Percentiles rank a stretch among this genome's conserved stretches.
These are phyloP conservation scores for Nakazawaea populi DNA, from an alignment of 805 yeast genomes.

Conservation along the genomic window DNA sequence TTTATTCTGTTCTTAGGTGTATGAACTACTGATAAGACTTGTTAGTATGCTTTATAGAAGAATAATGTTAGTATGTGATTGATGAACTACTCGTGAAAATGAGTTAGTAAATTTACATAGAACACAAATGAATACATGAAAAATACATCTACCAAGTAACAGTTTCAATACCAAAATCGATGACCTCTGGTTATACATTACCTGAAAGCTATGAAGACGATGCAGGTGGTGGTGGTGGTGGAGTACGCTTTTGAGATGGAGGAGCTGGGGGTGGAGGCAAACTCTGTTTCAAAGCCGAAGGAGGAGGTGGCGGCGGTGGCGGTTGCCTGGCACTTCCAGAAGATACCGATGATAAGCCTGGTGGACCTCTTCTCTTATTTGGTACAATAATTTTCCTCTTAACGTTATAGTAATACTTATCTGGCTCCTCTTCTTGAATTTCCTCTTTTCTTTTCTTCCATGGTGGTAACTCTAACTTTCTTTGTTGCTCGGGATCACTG, in stretches of 20 bases:
- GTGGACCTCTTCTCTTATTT: slow-evolving; percentile 14
- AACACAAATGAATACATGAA: neutral
- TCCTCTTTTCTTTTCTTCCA: slow-evolving; percentile 12
- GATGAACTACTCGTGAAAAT: too few species aligned
- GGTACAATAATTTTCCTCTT: neutral
- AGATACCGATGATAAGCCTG: slow-evolving; percentile 13
- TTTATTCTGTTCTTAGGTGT: too few species aligned
- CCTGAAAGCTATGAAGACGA: slow-evolving; percentile 9
- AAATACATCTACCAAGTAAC: neutral
- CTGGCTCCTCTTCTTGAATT: neutral
- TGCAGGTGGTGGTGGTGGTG: slow-evolving; percentile 23
- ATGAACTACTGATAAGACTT: too few species aligned
- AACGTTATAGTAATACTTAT: neutral
- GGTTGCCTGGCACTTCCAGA: slow-evolving; percentile 10
- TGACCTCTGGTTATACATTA: neutral
- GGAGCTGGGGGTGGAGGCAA: slow-evolving; percentile 15
- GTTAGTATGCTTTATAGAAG: too few species aligned
- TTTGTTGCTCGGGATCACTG: slow-evolving; percentile 15
- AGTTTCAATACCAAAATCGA: too few species aligned
- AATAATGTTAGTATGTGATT: too few species aligned
- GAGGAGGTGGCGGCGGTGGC: slow-evolving; percentile 20
- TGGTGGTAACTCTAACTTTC: slow-evolving; percentile 11
- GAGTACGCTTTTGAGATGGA: slow-evolving; percentile 15
- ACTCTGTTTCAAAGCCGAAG: slow-evolving; percentile 6
- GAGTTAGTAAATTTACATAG: neutral